These are phyloP conservation scores for Sesbania bispinosa DNA, from an alignment of 306 rosid genomes.

Conservation along the genomic window DNA sequence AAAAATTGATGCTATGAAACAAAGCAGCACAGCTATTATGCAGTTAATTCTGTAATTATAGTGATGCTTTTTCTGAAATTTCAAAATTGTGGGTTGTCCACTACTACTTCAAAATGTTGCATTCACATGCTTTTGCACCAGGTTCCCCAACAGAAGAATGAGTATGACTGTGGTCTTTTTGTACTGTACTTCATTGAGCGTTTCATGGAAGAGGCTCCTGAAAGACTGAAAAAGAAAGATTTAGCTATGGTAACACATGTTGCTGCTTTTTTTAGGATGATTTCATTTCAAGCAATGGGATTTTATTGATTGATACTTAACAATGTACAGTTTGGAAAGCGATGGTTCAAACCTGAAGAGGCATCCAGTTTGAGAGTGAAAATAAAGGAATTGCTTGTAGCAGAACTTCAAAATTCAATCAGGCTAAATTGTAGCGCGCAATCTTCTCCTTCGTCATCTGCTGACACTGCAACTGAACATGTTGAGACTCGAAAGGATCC, in stretches of 20 bases:
- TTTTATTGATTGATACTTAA: conserved; percentile 13
- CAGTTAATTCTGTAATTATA: background rate
- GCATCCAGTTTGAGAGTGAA: conserved; percentile 81
- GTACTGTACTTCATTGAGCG: conserved; percentile 84
- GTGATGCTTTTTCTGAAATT: background rate
- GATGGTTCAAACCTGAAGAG: conserved; percentile 86
- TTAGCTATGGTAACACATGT: conserved; percentile 56
- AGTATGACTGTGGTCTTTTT: conserved; percentile 90
- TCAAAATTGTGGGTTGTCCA: background rate
- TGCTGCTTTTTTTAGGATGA: background rate
- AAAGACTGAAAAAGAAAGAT: conserved; percentile 68
- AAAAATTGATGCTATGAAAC: background rate
- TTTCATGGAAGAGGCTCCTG: conserved; percentile 76
- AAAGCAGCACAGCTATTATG: background rate
- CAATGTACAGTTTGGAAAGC: conserved; percentile 64
- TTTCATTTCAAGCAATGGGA: background rate
- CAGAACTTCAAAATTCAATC: conserved; percentile 46
- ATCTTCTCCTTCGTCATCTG: conserved; percentile 27
- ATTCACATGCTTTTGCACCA: conserved; percentile 34
- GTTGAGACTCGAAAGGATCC: background rate
- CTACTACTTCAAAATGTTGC: background rate
- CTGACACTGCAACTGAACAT: conserved; percentile 11
- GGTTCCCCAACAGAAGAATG: conserved; percentile 98
- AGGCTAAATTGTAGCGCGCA: background rate
- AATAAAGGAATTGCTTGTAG: conserved; percentile 53